Conservation (phyloP, 192 early-diverging fungal genomes). For the Coemansia sp. region DNA sequence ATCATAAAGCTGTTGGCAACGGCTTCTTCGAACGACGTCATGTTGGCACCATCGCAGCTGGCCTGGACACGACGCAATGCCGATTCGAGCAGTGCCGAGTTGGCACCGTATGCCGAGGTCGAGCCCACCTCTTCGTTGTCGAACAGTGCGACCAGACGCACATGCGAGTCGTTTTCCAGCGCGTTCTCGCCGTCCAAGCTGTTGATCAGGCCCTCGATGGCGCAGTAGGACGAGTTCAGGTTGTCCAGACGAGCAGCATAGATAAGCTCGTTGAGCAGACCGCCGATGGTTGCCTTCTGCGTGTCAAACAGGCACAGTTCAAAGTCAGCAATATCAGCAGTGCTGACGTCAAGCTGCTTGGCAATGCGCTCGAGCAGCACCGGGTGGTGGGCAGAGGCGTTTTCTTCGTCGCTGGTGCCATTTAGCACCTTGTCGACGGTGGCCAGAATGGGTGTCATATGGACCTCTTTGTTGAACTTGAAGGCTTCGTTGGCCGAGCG, state of each 20-base stretch:
- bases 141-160: conserved; percentile 88
- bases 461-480: conserved; percentile 94
- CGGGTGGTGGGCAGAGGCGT: conserved; percentile 68
- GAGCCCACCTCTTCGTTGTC: conserved; percentile 99
- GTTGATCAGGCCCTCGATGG: conserved; percentile 57
- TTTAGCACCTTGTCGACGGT: conserved; percentile 63
- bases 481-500: conserved; percentile 73
- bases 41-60: conserved; percentile 22
- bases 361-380: conserved; percentile 75
- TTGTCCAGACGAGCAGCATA: conserved; percentile 94
- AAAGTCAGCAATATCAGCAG: conserved; percentile 85
- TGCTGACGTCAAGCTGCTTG: conserved; percentile 61
- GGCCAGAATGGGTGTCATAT: conserved; percentile 85
- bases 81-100: conserved; percentile 78
- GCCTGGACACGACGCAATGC: conserved; percentile 66
- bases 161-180: conserved; percentile 37
- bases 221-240: conserved; percentile 94
- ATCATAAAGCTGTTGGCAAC: conserved; percentile 84
- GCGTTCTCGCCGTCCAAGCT: conserved; percentile 42
- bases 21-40: conserved; percentile 78
- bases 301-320: conserved; percentile 97
- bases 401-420: conserved; percentile 12
- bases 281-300: conserved; percentile 85
- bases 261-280: conserved; percentile 88
- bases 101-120: conserved; percentile 88